Base-by-base conservation (phyloP, 2,329 filamentous ascomycete genomes). In the Pezicula radicicola region DNA sequence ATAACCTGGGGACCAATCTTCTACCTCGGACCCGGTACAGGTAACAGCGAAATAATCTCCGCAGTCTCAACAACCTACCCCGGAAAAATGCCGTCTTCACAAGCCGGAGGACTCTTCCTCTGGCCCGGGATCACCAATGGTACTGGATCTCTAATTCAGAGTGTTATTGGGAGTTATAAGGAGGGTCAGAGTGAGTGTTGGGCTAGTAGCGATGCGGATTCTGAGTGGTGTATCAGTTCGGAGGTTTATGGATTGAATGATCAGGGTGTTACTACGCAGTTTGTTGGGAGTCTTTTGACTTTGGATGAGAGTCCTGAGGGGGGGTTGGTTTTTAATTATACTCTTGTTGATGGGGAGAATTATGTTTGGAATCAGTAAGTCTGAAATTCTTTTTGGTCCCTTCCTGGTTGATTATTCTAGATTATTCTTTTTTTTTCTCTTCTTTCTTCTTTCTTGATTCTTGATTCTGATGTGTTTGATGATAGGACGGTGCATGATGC, bases 41-140 rank as follows among this genome's bases (percentile, higher is more conserved):
- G 25, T 4, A 46, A 13, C 39, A 16, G 13, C 18, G 53, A 57
- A 25, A 60, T 63, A 13, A 52, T 61, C 50, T 53, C 52, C 47
- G 58, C 58, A 3, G 54, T 54, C 1, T 62, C 60, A 21, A 65
- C 62, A 15, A 60, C 62, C 12, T 63, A 61, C 48, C 63, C 63
- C 0, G 63, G 63, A 10, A 49, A 57, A n/a, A 63, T 60, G 55
- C 63, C 63, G 4, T 41, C 54, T 9, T 56, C 49, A n/a, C 63
- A 65, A 48, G 50, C 53, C 15, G 63, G 62, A 10, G 58, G 53
- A 18, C 52, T 65, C 8, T 65, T 61, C 52, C 48, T 59, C 19
- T 65, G 63, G 63, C 58, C 60, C 21, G 63, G 63, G 25, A 56
- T 65, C 21, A 56, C 55, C 39, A 63, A 64, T 37, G 56, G 53